Conservation (phyloP, 176 grass and related monocot genomes). For the Elaeis guineensis region DNA sequence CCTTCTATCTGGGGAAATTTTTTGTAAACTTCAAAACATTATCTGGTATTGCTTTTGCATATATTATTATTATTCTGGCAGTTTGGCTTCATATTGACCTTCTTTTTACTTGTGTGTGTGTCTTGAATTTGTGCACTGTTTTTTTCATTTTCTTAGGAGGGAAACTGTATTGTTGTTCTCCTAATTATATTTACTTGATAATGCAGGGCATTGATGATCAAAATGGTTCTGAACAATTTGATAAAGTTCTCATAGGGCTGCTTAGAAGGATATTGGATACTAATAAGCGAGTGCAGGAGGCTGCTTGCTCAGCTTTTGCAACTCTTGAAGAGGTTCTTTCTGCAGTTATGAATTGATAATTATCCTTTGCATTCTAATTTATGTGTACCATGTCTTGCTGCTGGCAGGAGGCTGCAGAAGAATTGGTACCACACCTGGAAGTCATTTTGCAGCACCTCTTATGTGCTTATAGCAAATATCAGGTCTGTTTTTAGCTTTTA, state of each 20-base stretch:
- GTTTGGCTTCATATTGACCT: no score
- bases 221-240: slow-evolving; percentile 81
- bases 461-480: slow-evolving; percentile 98
- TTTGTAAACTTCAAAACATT: no score
- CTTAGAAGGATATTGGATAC: slow-evolving; percentile 90
- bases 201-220: slow-evolving; percentile 53
- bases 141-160: no score
- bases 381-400: slow-evolving; percentile 14
- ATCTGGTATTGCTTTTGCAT: no score
- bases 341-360: not conserved
- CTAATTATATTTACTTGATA: not conserved
- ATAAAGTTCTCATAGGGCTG: slow-evolving; percentile 83
- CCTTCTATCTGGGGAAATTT: no score
- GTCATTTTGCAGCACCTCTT: slow-evolving; percentile 89
- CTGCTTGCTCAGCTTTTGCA: slow-evolving; percentile 95
- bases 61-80: no score
- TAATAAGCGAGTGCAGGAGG: slow-evolving; percentile 94
- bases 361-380: not conserved
- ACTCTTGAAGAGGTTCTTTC: slow-evolving; percentile 92
- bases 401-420: slow-evolving; percentile 78
- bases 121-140: no score
- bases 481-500: slow-evolving; percentile 45
- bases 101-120: no score
- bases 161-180: no score
- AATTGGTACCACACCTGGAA: slow-evolving; percentile 67